Base-by-base conservation (phyloP, 805 yeast species). In the Barnettozyma sucrosica region DNA sequence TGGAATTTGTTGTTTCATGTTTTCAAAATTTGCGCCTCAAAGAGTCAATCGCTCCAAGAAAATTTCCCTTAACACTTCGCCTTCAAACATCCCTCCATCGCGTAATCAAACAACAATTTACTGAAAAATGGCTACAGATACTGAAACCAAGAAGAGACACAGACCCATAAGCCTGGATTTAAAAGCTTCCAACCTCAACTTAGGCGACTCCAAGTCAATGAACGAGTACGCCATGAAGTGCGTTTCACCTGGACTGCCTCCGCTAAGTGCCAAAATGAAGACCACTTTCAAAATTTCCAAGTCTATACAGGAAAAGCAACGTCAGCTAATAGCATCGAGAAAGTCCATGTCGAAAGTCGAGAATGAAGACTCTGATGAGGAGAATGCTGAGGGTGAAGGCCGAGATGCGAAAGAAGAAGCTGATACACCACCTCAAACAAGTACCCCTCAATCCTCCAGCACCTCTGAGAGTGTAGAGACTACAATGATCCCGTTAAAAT, bases 241-340 rank as follows among this genome's bases (percentile, higher is more conserved):
- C 44, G 54, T 56, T n/a, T 59, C 63, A 19, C 65, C 65, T 7
- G 64, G 64, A 0, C 47, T 59, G 18, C 63, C 64, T 6, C 59
- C 64, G 0, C 45, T 61, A 4, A 55, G 58, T 39, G 57, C 62
- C 2, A 55, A 57, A 44, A 60, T 61, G 64, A 53, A 58, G 41
- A 47, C 59, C 20, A 59, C 65, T 0, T 52, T 61, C 19, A 23
- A 55, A 24, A 55, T 56, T 7, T 59, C 64, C 25, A 55, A 53
- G 46, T 25, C 53, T 9, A 61, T 61, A 6, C 62, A 58, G 39
- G 58, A 56, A 7, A 62, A 60, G 24, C 64, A 61, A 40, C 59
- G 62, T 21, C 62, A 58, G 5, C 51, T 61, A 14, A 60, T 61
- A 16, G 59, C 58, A 1, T 47, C 57, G 7, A 56, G 65, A 46